Evolutionary conservation across 441 rosid species (phyloP).

Genomic region (Codiaeum variegatum): DNA sequence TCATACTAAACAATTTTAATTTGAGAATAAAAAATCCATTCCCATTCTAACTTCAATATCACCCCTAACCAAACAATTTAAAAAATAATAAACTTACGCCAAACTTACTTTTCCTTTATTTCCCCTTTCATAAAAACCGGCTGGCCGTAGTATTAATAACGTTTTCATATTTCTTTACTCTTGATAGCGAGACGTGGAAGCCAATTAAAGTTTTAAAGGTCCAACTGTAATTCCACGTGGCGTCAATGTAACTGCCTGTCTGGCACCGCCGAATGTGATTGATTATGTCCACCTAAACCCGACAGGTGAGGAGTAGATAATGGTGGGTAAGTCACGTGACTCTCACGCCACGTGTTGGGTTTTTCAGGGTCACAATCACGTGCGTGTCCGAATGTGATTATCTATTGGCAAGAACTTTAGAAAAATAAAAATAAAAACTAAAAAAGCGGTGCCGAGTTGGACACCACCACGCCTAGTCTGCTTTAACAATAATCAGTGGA

Average conservation of each 20-base stretch:
- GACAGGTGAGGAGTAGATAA: slow-evolving; percentile 18
- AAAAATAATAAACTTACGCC: no score
- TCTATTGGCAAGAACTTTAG: background rate
- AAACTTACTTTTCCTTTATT: no score
- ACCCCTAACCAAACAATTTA: no score
- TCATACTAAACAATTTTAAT: no score
- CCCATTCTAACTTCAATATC: no score
- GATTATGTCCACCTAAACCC: background rate
- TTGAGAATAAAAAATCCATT: no score
- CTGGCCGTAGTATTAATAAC: no score
- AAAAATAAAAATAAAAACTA: background rate
- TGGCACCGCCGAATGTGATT: slow-evolving; percentile 29
- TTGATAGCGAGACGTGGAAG: slow-evolving; percentile 5
- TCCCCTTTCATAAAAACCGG: background rate
- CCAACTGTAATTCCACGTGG: slow-evolving; percentile 23
- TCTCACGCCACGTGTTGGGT: slow-evolving; percentile 5
- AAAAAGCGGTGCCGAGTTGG: slow-evolving; percentile 24
- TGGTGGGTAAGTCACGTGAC: slow-evolving; percentile 25
- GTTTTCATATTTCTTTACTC: background rate
- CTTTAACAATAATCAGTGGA: background rate
- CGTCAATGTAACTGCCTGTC: background rate
- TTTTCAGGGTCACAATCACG: slow-evolving; percentile 3
- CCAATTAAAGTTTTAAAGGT: background rate
- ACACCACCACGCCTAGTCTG: slow-evolving; percentile 11
- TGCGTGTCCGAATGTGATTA: slow-evolving; percentile 19